Percentiles rank a stretch among this genome's conserved stretches.
These are phyloP conservation scores for Cucumis hystrix DNA, from an alignment of 306 rosid species.

Conservation along the genomic window DNA sequence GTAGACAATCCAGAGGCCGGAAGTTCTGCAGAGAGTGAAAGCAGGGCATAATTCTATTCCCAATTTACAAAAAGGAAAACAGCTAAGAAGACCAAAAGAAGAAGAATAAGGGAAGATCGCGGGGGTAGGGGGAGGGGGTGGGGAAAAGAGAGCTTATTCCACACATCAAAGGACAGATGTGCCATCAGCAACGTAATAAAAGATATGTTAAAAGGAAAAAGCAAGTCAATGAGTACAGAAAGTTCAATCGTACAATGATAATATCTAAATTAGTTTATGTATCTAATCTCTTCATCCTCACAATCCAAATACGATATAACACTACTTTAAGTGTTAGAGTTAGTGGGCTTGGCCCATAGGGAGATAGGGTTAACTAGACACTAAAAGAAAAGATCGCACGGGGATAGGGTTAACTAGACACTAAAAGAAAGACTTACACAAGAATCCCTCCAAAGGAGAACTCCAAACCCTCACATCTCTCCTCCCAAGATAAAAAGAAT, in stretches of 20 bases:
- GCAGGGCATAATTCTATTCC: neutral
- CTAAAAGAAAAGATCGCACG: no score
- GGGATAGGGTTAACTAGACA: no score
- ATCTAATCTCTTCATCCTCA: neutral
- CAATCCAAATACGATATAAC: neutral
- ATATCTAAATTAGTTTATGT: neutral
- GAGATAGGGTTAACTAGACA: no score
- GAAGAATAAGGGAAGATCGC: neutral
- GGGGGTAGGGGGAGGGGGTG: no score
- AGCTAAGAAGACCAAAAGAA: neutral
- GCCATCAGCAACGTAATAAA: neutral
- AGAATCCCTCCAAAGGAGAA: no score
- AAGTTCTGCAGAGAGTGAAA: conserved; percentile 25
- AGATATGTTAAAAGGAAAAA: neutral
- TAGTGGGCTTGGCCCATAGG: no score
- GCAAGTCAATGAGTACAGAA: neutral
- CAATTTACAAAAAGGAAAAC: neutral
- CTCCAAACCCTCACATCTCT: no score
- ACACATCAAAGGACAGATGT: neutral
- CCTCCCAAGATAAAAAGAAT: no score
- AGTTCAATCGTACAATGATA: neutral
- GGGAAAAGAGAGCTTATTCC: neutral
- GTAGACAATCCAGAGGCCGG: conserved; percentile 36
- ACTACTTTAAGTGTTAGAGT: neutral
- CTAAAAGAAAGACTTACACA: no score